Conservation (phyloP, 2,329 filamentous ascomycete genomes). For the Pyrenophora seminiperda region DNA sequence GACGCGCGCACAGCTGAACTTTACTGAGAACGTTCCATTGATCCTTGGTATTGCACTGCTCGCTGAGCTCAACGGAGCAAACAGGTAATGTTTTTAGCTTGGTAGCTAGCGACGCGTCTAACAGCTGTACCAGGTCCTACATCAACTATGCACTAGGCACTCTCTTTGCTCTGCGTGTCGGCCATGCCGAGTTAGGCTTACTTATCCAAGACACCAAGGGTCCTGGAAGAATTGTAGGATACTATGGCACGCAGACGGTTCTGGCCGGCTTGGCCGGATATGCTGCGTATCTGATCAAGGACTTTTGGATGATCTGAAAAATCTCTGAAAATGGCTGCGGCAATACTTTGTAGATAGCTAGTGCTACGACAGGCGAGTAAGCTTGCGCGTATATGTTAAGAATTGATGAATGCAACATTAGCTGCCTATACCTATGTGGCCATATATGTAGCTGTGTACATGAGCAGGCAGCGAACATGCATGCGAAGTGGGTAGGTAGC, state of each 20-base stretch:
- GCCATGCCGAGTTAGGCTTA: slow-evolving; percentile 50
- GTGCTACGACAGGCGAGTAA: too few relatives aligned
- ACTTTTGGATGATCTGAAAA: slow-evolving; percentile 32
- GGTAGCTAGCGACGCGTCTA: slow-evolving; percentile 1
- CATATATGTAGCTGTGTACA: neutral
- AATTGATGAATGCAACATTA: neutral
- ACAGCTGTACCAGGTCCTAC: slow-evolving; percentile 24
- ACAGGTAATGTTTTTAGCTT: slow-evolving; percentile 27
- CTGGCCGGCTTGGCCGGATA: slow-evolving; percentile 39
- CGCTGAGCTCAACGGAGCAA: slow-evolving; percentile 54
- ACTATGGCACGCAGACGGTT: slow-evolving; percentile 39
- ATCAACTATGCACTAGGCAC: slow-evolving; percentile 48
- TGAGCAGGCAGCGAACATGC: slow-evolving; percentile 2
- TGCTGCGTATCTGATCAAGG: slow-evolving; percentile 39
- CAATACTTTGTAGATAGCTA: too few relatives aligned
- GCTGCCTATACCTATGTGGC: too few relatives aligned
- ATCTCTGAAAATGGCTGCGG: too few relatives aligned
- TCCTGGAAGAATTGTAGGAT: slow-evolving; percentile 34
- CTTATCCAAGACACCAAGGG: slow-evolving; percentile 29
- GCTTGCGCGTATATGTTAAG: too few relatives aligned
- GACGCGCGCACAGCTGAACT: slow-evolving; percentile 49
- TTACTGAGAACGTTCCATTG: slow-evolving; percentile 53
- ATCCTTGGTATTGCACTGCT: slow-evolving; percentile 47
- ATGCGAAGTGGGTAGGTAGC: slow-evolving; percentile 28
- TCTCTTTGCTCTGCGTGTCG: slow-evolving; percentile 48